Conservation (phyloP, 352 stramenopile genomes). For the Pythium aquatile region DNA sequence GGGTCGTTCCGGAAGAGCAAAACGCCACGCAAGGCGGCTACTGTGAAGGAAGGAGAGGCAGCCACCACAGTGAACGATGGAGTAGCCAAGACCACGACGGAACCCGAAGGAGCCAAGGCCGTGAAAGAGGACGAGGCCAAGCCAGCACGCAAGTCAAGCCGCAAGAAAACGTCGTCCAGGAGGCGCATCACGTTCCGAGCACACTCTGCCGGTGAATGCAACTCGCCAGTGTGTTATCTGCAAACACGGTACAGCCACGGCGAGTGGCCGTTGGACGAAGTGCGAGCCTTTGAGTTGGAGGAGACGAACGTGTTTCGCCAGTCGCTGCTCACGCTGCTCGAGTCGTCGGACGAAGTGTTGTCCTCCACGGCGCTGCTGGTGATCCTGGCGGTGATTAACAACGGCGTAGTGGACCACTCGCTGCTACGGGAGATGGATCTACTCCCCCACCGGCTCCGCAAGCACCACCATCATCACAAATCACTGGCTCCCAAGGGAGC, state of each 20-base stretch:
- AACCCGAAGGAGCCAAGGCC: neutral
- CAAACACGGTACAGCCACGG: constrained; percentile 75
- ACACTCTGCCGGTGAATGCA: constrained; percentile 48
- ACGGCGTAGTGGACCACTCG: constrained; percentile 54
- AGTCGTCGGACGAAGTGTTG: constrained; percentile 61
- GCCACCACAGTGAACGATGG: neutral
- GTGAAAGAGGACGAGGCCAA: neutral
- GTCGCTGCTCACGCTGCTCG: constrained; percentile 56
- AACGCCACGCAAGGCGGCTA: constrained; percentile 5
- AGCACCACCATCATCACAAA: constrained; percentile 31
- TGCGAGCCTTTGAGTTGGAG: constrained; percentile 46
- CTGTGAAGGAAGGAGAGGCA: neutral
- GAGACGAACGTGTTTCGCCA: constrained; percentile 60
- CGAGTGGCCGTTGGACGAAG: constrained; percentile 76
- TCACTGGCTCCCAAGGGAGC: neutral
- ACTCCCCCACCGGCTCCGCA: constrained; percentile 46
- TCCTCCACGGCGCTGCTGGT: constrained; percentile 60
- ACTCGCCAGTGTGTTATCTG: constrained; percentile 73
- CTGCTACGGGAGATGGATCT: constrained; percentile 60
- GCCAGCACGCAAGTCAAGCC: constrained; percentile 27
- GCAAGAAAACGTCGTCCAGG: constrained; percentile 18
- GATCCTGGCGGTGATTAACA: constrained; percentile 66
- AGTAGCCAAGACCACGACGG: neutral
- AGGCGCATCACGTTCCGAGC: constrained; percentile 44
- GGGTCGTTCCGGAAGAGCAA: constrained; percentile 32